phyloP scores from a whole-genome alignment of 805 yeast species.

The Tetrapisispora nanseiensis region DNA sequence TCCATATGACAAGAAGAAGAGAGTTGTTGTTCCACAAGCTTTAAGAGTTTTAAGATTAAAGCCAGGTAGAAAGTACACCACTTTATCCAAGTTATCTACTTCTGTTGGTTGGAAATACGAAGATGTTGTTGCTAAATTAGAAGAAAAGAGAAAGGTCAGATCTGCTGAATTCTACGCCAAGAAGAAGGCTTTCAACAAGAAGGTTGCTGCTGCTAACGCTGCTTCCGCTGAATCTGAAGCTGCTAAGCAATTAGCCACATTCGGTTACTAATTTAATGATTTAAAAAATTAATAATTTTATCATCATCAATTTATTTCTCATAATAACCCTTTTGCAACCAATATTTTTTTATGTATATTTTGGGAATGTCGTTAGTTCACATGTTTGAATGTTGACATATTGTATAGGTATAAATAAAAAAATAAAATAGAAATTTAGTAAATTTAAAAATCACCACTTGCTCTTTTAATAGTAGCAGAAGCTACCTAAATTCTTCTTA shows the following conservation, averaged over 20 bases:
- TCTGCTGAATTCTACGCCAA: constrained; percentile 98
- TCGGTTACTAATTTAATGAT: constrained; percentile 73
- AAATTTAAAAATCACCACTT: neutral
- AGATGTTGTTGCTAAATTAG: constrained; percentile 92
- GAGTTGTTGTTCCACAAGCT: constrained; percentile 99
- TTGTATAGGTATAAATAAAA: constrained; percentile 5
- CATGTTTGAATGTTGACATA: constrained; percentile 1
- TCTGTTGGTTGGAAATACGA: constrained; percentile 99
- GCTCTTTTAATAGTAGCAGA: too few relatives aligned
- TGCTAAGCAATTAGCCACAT: constrained; percentile 86
- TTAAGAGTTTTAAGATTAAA: constrained; percentile 97
- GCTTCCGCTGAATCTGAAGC: constrained; percentile 84
- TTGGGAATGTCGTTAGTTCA: constrained; percentile 1
- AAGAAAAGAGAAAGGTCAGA: constrained; percentile 98
- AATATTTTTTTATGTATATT: constrained; percentile 3
- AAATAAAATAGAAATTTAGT: constrained; percentile 5
- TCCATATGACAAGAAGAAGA: constrained; percentile 99
- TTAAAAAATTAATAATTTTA: constrained; percentile 9
- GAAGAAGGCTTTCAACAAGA: constrained; percentile 94
- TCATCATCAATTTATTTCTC: constrained; percentile 4
- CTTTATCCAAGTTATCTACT: constrained; percentile 90
- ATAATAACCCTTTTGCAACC: constrained; percentile 3
- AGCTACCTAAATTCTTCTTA: too few relatives aligned
- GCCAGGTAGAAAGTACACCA: constrained; percentile 99
- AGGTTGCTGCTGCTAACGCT: constrained; percentile 78